Evolutionary conservation across 441 rosid genomes (phyloP).

Genomic region (Flueggea neowawraea): DNA sequence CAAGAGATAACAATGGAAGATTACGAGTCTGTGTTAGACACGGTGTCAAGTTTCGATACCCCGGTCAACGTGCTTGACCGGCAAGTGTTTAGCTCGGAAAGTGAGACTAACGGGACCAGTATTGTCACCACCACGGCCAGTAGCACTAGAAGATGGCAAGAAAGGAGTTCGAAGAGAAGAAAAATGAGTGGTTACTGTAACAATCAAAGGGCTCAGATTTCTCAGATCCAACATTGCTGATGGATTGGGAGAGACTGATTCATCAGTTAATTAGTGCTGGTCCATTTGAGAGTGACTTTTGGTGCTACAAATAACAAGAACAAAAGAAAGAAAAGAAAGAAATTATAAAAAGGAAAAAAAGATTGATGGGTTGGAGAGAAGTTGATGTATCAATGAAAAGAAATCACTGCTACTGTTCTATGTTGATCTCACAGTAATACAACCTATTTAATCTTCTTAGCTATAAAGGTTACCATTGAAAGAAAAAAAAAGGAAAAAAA

Average conservation of each 20-base stretch:
- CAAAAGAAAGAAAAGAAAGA: too few species aligned
- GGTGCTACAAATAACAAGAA: too few species aligned
- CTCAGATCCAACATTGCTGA: neutral
- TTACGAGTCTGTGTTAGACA: slow-evolving; percentile 32
- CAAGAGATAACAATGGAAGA: slow-evolving; percentile 31
- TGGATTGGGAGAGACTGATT: neutral
- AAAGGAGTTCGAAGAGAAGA: neutral
- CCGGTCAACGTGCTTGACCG: slow-evolving; percentile 56
- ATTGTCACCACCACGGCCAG: slow-evolving; percentile 1
- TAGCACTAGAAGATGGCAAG: neutral
- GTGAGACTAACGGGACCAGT: slow-evolving; percentile 31
- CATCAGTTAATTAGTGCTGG: too few species aligned
- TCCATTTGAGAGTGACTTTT: too few species aligned
- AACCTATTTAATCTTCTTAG: too few species aligned
- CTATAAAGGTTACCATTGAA: too few species aligned
- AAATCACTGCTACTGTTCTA: too few species aligned
- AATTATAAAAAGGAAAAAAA: too few species aligned
- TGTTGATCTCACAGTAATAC: too few species aligned
- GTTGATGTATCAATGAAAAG: too few species aligned
- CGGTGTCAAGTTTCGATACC: slow-evolving; percentile 42
- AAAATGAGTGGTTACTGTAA: neutral
- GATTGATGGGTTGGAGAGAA: too few species aligned
- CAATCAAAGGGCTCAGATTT: neutral
- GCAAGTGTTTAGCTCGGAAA: slow-evolving; percentile 44
- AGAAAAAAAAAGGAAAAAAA: too few species aligned